Evolutionary conservation across 768 basidiomycete species (phyloP), one percentile per base, ranked within the genome.

Genomic region (Rhodotorula diobovata): DNA sequence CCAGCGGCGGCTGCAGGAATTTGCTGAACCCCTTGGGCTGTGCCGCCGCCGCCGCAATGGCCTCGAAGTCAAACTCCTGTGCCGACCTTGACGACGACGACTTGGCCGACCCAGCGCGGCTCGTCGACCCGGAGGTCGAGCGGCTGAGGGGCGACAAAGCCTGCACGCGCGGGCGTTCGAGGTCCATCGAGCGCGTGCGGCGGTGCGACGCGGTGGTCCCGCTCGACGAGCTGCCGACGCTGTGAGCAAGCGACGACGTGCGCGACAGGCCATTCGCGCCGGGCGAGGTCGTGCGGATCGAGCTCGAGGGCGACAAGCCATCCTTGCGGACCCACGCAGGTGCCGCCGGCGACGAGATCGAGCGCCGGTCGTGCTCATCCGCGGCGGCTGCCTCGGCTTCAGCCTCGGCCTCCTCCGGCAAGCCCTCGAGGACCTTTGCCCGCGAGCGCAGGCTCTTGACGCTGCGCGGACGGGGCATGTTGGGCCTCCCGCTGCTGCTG

Each of bases 371-470:
- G 7, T 35, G 14, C 30, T 55, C 63, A 6, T 64, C 63, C 15
- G 70, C 64, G 8, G 61, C 70, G n/a, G 20, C 35, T 2, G 65
- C 59, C 5, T 61, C 61, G 6, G 61, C 70, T 41, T 71, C 70
- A 23, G 66, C 70, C 50, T 71, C 70, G 14, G 48, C 50, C 23
- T 66, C 70, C 34, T 67, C 70, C 23, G 64, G 70, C 39, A 71
- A 25, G 1, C 41, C 65, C 34, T 66, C 56, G 35, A 66, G 61
- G 21, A 34, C 37, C 6, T 35, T 41, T 2, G 39, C 66, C 25
- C 65, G 41, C 34, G 50, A 43, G 11, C 70, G 30, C 23, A 71
- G 61, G 35, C 54, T 62, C 23, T 43, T 63, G 20, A 66, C 64
- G 46, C 64, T 66, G 21, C 70, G 37, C 0, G 70, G 65, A 6